Conservation (phyloP, 805 yeast genomes). For the Starmerella powellii region DNA sequence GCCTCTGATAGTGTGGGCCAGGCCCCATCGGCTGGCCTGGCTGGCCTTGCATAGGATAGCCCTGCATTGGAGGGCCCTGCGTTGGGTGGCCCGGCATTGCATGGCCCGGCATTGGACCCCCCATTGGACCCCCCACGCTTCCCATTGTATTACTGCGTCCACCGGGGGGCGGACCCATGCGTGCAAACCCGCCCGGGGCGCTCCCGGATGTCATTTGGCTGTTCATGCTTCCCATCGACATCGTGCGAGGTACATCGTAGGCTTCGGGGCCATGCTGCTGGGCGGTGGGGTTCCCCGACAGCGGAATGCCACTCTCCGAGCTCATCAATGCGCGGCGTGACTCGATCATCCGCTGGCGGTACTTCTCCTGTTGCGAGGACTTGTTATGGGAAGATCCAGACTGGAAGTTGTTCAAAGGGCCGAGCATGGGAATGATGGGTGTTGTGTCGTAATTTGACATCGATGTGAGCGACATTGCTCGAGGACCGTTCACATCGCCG, state of each 20-base stretch:
- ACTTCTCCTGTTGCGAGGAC: slow-evolving; percentile 17
- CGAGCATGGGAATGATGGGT: slow-evolving; percentile 29
- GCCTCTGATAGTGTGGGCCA: too few species aligned
- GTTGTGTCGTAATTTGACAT: slow-evolving; percentile 29
- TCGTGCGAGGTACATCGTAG: slow-evolving; percentile 13
- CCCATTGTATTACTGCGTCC: slow-evolving; percentile 4
- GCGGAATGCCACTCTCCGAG: slow-evolving; percentile 20
- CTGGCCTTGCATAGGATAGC: slow-evolving; percentile 1
- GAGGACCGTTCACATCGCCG: slow-evolving; percentile 14
- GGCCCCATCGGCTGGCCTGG: too few species aligned
- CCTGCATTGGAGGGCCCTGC: slow-evolving; percentile 1
- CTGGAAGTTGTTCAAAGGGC: slow-evolving; percentile 10
- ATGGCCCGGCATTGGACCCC: too few species aligned
- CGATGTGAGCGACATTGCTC: slow-evolving; percentile 27
- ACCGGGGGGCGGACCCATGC: not conserved
- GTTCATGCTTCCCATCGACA: slow-evolving; percentile 13
- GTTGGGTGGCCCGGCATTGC: not conserved
- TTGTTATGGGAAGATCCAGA: slow-evolving; percentile 7
- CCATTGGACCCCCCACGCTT: slow-evolving; percentile 1
- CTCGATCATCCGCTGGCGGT: slow-evolving; percentile 25
- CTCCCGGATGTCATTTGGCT: slow-evolving; percentile 1
- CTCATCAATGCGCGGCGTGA: slow-evolving; percentile 21
- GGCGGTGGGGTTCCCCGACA: slow-evolving; percentile 11
- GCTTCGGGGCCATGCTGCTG: slow-evolving; percentile 1
- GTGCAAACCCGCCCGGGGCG: not conserved